Base-by-base conservation (phyloP, 345 rosid species). In the Theobroma cacao region DNA sequence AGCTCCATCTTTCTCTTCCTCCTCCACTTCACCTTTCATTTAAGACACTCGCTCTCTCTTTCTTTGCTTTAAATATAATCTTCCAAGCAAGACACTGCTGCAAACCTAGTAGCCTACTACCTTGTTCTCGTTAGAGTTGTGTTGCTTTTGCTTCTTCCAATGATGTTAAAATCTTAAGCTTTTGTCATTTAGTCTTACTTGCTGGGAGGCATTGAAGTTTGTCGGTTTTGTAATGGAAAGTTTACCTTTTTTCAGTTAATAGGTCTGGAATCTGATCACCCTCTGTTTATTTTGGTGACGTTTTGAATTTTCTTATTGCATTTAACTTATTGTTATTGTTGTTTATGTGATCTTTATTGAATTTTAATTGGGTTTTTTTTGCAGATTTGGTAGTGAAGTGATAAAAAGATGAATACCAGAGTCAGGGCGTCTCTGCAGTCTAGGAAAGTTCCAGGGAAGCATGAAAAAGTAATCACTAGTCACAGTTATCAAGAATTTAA, bases 381-480 rank as follows among this genome's bases (percentile, higher is more conserved):
- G 77, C 82, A 69, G 79, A 55, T 76, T 59, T 70, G 34, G 33
- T 48, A 71, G 72, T 38, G 26, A 15, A 7, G 62, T 77, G 58
- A 24, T 52, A 45, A 67, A 72, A 73, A 74, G 80, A 88, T 88
- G 93, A 85, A 76, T 79, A 61, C 76, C 43, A 81, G 84, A 59
- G 81, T 24, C 48, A 76, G 85, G 69, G 61, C 81, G 20, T 55
- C 80, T 24, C 77, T 67, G 38, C 87, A 86, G 47, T 64, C 87
- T 55, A 74, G 45, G 77, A 80, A 78, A 64, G 76, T 76, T 84
- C 80, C 78, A 9, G n/a, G 69, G 79, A 88, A 81, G 83, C 83
- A 59, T 86, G 88, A 80, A 31, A 83, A 88, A 75, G 91, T 85
- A 85, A 81, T 80, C 76, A 43, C 26, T 80, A 36, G 66, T 78